Base-by-base conservation (phyloP, 2,329 filamentous ascomycete species). In the Cladophialophora yegresii region DNA sequence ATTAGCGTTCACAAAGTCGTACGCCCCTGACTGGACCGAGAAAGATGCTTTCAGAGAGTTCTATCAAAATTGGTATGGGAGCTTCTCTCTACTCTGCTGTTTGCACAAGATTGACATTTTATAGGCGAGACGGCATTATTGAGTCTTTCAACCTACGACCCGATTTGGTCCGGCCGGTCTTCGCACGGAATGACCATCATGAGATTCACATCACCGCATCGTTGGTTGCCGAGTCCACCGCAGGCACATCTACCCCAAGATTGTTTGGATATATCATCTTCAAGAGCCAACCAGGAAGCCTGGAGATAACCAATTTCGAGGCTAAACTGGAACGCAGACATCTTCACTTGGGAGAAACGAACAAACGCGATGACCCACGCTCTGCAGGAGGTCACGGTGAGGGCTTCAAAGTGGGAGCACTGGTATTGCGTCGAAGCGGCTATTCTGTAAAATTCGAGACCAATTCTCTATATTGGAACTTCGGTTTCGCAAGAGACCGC, bases 381-480 rank as follows among this genome's bases (percentile, higher is more conserved):
- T 4, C 63, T 22, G 70, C 73, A 3, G 73, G 73, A 9, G 64
- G 49, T 7, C 70, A 74, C 50, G 73, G 73, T 1, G 72, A 75
- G 61, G 71, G 71, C 1, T 71, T 73, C 60, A 75, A 75, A 54
- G 30, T 73, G 23, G 72, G 68, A 13, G 67, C 72, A 2, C 61
- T 74, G 0, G 64, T 73, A 0, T 71, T 75, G 70, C 56, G 68
- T n/a, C 66, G 72, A 0, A 49, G 67, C 26, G 63, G 65, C 4
- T 66, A 72, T 43, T 58, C 54, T 2, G 65, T 72, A 3, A 66
- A 43, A 10, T 70, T 70, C 43, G 64, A 68, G 55, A 50, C 68
- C 22, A 63, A 65, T 8, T 66, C 61, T 4, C 71, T 43, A 36
- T 64, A 68, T 47, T 74, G 69, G 71, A 70, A 54, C 1, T 69